These are phyloP conservation scores for Tetrapisispora taiwanensis DNA, from an alignment of 805 yeast genomes.

Conservation along the genomic window DNA sequence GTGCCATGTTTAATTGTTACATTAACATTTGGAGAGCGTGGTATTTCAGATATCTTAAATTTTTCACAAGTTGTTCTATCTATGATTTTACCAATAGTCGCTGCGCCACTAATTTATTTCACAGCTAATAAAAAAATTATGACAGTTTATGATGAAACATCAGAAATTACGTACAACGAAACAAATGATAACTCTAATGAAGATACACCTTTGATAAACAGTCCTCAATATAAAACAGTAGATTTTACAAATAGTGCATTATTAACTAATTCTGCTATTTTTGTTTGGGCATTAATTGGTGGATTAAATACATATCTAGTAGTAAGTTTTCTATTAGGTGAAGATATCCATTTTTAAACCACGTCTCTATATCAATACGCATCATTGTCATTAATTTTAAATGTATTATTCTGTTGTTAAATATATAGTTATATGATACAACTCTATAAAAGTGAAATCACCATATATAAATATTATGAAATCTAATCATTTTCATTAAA, in stretches of 20 bases:
- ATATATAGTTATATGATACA: no score
- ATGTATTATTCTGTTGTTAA: not conserved
- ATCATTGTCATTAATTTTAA: no score
- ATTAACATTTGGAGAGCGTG: conserved; percentile 65
- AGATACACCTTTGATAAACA: conserved; percentile 18
- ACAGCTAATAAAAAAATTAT: conserved; percentile 60
- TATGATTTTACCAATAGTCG: conserved; percentile 71
- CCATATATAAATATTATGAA: no score
- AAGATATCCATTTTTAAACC: conserved; percentile 39
- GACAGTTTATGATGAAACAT: conserved; percentile 40
- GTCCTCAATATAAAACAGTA: conserved; percentile 23
- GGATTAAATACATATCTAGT: conserved; percentile 64
- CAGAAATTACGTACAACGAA: not conserved
- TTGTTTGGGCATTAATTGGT: conserved; percentile 64
- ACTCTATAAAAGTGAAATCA: no score
- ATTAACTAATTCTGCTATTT: conserved; percentile 43
- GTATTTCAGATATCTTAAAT: conserved; percentile 64
- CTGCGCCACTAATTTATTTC: conserved; percentile 79
- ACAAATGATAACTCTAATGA: conserved; percentile 6
- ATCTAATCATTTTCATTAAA: no score
- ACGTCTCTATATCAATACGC: not conserved
- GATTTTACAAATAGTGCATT: conserved; percentile 64
- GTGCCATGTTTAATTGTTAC: conserved; percentile 77
- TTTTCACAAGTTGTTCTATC: conserved; percentile 77
- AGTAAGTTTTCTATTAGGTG: conserved; percentile 38